Conservation (phyloP, 2,329 filamentous ascomycete genomes). For the Colletotrichum falcatum region DNA sequence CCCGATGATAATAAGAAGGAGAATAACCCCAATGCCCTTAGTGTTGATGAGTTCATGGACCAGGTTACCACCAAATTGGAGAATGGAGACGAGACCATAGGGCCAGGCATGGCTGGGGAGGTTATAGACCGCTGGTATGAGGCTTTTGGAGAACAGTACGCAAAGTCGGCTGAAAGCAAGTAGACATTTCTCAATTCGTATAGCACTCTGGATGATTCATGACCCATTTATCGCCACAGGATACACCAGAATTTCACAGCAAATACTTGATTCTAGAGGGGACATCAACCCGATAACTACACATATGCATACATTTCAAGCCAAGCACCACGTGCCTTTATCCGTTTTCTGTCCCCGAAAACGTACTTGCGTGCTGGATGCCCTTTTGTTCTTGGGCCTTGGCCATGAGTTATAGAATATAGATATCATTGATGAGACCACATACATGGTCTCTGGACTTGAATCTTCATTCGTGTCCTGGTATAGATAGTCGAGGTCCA, state of each 20-base stretch:
- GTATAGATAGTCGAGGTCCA: not conserved
- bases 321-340: not conserved
- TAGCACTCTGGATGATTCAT: too few relatives aligned
- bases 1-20: conserved; percentile 71
- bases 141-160: conserved; percentile 49
- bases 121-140: conserved; percentile 54
- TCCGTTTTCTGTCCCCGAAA: not conserved
- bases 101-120: conserved; percentile 54
- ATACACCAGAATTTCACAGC: too few relatives aligned
- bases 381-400: conserved; percentile 7
- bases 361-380: not conserved
- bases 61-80: conserved; percentile 59
- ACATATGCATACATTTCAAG: not conserved
- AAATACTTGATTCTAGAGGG: not conserved
- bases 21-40: conserved; percentile 57
- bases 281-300: not conserved
- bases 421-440: not conserved
- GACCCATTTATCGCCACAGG: not conserved
- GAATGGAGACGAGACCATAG: conserved; percentile 61
- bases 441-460: conserved; percentile 1
- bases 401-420: not conserved
- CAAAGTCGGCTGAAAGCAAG: conserved; percentile 2
- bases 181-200: not conserved
- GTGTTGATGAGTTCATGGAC: conserved; percentile 66
- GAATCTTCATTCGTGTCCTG: not conserved